Evolutionary conservation across 2,329 filamentous ascomycete genomes (phyloP), one percentile per base, ranked within the genome.

Genomic region (Leptoxyphium fumago): DNA sequence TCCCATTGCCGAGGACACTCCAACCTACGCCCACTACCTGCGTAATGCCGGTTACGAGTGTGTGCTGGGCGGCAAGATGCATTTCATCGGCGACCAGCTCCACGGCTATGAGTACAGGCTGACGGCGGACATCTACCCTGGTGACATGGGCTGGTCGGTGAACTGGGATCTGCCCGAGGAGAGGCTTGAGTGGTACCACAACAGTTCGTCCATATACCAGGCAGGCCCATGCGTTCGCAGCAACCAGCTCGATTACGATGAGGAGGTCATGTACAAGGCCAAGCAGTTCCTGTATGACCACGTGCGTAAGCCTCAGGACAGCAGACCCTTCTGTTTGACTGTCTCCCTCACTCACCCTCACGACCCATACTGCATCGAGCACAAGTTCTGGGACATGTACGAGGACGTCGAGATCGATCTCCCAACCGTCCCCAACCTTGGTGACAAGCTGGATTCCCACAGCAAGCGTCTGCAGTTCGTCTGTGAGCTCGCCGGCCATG

Each of bases 71-170:
- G 88, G 88, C 49, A 95, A 95, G 73, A 95, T 95, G 88, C 88
- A 95, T 66, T 95, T 95, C 61, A 83, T 93, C 44, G 88, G 88
- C 29, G 88, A 95, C 61, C 88, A 95, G 66, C 72, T 95, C 47
- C 88, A 95, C 61, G 88, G 88, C 28, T 95, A 94, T 57, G 88
- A 95, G 69, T 82, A 85, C 57, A 78, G 88, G 45, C 72, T 95
- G 56, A 95, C 88, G n/a, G 84, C 82, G 52, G 88, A 95, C 62
- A 94, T 95, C 59, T 95, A 95, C 63, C 88, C 88, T 1, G 88
- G 82, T 46, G 88, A 95, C 59, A 87, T 91, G 59, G 88, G 88
- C 50, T 95, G 88, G 88, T 81, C 82, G 10, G 88, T 94, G 50
- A 88, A 94, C 66, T 95, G 88, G 88, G 88, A 95, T 60, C 79